Percentiles rank a stretch among this genome's conserved stretches.
Evolutionary conservation across 2,329 filamentous ascomycete genomes (phyloP).

Genomic region (Teratosphaeria gauchensis): DNA sequence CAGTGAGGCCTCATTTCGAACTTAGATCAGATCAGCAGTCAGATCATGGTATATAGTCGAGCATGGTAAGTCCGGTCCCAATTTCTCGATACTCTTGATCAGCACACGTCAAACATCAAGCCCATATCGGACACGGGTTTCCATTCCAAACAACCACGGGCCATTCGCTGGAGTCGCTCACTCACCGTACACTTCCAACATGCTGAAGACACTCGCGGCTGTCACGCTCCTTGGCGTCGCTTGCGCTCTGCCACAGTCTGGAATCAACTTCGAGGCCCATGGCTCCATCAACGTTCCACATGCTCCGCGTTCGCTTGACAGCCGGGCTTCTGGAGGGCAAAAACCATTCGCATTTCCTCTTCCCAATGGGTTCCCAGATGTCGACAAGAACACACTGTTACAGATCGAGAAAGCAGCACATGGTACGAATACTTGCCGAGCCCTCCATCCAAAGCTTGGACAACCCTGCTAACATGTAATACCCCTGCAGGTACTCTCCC

Average conservation of each 20-base stretch:
- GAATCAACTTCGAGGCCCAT: neutral
- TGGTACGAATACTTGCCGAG: conserved; percentile 27
- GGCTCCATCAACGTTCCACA: no score
- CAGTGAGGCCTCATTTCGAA: no score
- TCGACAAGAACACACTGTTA: conserved; percentile 38
- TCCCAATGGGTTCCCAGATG: conserved; percentile 51
- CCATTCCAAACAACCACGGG: no score
- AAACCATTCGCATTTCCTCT: conserved; percentile 29
- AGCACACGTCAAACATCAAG: no score
- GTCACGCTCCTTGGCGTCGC: neutral
- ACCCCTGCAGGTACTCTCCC: conserved; percentile 38
- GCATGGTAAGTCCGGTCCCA: no score
- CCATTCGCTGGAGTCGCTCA: no score
- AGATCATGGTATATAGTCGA: no score
- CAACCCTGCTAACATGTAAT: neutral
- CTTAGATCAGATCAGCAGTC: no score
- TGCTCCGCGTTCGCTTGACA: neutral
- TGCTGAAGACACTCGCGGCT: neutral
- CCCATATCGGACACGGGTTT: no score
- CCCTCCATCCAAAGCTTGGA: neutral
- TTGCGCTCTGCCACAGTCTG: neutral
- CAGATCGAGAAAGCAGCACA: conserved; percentile 48
- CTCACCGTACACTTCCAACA: neutral
- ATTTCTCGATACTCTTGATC: no score
- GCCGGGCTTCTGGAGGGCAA: neutral